Evolutionary conservation across 495 filamentous ascomycete species (phyloP).

Genomic region (Trichocladium antarcticum): DNA sequence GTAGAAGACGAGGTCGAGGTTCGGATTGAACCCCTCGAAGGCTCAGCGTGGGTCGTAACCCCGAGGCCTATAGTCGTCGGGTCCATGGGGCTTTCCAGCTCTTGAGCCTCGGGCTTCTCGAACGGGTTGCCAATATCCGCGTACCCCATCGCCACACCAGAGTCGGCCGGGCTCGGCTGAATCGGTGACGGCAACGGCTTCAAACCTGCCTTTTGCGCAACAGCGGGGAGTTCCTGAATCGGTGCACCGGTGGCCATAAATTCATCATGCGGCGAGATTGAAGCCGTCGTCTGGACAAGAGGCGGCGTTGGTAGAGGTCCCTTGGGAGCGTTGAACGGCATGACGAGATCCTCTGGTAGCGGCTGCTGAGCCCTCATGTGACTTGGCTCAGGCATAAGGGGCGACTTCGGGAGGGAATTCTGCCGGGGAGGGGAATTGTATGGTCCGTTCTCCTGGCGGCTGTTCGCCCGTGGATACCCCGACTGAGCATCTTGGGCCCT

Average conservation of each 20-base stretch:
- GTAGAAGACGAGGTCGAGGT: slow-evolving; percentile 10
- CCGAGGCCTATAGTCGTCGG: slow-evolving; percentile 15
- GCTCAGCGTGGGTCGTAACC: slow-evolving; percentile 10
- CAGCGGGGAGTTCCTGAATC: slow-evolving; percentile 30
- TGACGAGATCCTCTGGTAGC: background rate
- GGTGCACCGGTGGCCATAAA: slow-evolving; percentile 14
- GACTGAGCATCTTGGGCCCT: slow-evolving; percentile 49
- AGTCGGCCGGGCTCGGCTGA: slow-evolving; percentile 19
- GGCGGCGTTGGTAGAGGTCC: slow-evolving; percentile 7
- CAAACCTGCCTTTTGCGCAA: slow-evolving; percentile 18
- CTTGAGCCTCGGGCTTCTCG: slow-evolving; percentile 14
- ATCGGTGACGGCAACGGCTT: slow-evolving; percentile 18
- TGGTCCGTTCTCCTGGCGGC: slow-evolving; percentile 12
- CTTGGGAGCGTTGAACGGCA: slow-evolving; percentile 1
- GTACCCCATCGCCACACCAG: slow-evolving; percentile 19
- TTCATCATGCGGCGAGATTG: slow-evolving; percentile 2
- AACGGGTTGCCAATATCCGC: slow-evolving; percentile 9
- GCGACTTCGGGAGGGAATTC: slow-evolving; percentile 19
- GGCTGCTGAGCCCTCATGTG: slow-evolving; percentile 11
- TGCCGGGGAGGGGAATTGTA: slow-evolving; percentile 20
- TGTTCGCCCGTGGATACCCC: slow-evolving; percentile 45
- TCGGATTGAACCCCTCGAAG: slow-evolving; percentile 15
- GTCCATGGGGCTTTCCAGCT: slow-evolving; percentile 10
- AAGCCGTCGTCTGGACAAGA: slow-evolving; percentile 4
- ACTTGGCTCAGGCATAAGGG: slow-evolving; percentile 13